These are phyloP conservation scores for Agaricus blazei DNA, from an alignment of 768 basidiomycete species.

Conservation along the genomic window DNA sequence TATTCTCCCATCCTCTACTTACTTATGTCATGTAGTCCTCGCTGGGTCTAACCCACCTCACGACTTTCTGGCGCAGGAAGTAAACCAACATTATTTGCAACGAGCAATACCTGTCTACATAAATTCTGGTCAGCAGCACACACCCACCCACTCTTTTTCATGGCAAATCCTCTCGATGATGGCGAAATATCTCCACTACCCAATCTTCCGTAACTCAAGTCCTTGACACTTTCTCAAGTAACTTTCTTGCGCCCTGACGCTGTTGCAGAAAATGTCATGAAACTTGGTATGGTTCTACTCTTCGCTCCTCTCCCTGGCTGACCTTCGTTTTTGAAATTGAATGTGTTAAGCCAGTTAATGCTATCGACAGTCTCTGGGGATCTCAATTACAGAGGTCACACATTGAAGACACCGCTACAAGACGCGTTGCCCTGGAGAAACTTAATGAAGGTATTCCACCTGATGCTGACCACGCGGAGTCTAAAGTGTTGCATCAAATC, in stretches of 20 bases:
- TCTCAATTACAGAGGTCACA: slow-evolving; percentile 43
- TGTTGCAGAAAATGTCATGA: slow-evolving; percentile 23
- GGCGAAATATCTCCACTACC: slow-evolving; percentile 19
- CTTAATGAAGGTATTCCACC: background rate
- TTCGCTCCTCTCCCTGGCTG: background rate
- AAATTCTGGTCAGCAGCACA: slow-evolving; percentile 32
- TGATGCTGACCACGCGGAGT: background rate
- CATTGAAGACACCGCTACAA: slow-evolving; percentile 32
- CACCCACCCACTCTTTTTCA: slow-evolving; percentile 40
- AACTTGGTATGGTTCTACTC: background rate
- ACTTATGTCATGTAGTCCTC: slow-evolving; percentile 27
- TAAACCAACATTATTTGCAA: slow-evolving; percentile 3
- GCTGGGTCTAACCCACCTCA: slow-evolving; percentile 54
- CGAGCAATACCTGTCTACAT: background rate
- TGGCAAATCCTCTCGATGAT: slow-evolving; percentile 19
- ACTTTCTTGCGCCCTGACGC: slow-evolving; percentile 37
- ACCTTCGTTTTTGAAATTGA: slow-evolving; percentile 16
- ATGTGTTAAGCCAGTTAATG: slow-evolving; percentile 42
- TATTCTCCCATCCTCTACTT: background rate
- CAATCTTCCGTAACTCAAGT: slow-evolving; percentile 30
- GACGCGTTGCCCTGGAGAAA: background rate
- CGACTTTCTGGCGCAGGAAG: slow-evolving; percentile 56
- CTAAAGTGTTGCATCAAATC: slow-evolving; percentile 25
- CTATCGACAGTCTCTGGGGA: slow-evolving; percentile 58
- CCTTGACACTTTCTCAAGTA: slow-evolving; percentile 46